phyloP scores from a whole-genome alignment of 495 filamentous ascomycete species.

The Annulohypoxylon nitens region DNA sequence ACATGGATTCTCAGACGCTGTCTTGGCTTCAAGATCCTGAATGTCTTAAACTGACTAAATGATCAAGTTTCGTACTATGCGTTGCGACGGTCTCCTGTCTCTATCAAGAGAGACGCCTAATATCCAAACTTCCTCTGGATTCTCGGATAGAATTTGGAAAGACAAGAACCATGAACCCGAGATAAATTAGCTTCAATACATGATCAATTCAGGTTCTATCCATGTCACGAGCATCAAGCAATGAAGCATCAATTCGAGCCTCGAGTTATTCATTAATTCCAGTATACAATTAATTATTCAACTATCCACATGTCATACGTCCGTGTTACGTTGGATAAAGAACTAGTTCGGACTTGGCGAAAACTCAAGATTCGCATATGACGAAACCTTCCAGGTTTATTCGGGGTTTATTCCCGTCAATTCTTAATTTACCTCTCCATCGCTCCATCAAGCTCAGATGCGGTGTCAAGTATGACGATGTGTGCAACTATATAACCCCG shows the following conservation, averaged over 20 bases:
- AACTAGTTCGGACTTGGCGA: conserved; percentile 30
- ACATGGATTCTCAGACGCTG: neutral
- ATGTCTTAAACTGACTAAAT: neutral
- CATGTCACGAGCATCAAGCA: neutral
- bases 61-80: neutral
- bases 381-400: conserved; percentile 10
- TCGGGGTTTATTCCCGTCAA: neutral
- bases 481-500: neutral
- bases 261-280: conserved; percentile 4
- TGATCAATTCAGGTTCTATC: neutral
- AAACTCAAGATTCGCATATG: conserved; percentile 31
- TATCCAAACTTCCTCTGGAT: neutral
- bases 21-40: neutral
- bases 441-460: conserved; percentile 3
- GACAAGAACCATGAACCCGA: neutral
- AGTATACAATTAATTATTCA: conserved; percentile 11
- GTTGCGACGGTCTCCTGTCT: neutral
- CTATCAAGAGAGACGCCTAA: neutral
- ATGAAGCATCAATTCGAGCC: neutral
- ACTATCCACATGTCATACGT: conserved; percentile 13
- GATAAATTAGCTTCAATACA: neutral
- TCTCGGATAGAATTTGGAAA: neutral
- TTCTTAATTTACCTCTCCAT: conserved; percentile 7
- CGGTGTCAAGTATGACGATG: conserved; percentile 14
- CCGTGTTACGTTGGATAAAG: neutral